Conservation (phyloP, 805 yeast genomes). For the Metschnikowia lochheadii region DNA sequence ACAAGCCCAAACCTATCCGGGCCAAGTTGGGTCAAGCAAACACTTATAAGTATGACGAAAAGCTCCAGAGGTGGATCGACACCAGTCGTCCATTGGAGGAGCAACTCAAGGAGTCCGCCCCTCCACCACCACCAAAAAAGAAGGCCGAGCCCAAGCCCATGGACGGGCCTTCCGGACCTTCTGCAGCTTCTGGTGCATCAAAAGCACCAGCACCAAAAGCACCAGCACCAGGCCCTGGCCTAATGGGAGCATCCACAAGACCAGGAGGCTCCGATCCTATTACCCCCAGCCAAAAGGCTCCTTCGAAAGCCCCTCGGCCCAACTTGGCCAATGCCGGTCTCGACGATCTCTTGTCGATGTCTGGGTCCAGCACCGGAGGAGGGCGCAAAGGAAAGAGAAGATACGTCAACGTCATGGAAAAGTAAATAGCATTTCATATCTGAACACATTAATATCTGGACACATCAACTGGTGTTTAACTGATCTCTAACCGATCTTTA, state of each 20-base stretch:
- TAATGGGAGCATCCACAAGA: background rate
- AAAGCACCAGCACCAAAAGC: slow-evolving; percentile 5
- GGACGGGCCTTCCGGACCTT: background rate
- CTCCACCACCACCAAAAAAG: slow-evolving; percentile 63
- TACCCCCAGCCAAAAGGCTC: slow-evolving; percentile 48
- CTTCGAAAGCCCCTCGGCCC: slow-evolving; percentile 13
- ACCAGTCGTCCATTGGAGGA: slow-evolving; percentile 64
- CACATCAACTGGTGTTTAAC: background rate
- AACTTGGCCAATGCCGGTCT: slow-evolving; percentile 38
- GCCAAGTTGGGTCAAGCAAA: slow-evolving; percentile 81
- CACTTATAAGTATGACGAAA: slow-evolving; percentile 75
- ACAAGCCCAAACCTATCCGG: slow-evolving; percentile 61
- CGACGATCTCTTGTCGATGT: slow-evolving; percentile 35
- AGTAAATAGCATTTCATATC: background rate
- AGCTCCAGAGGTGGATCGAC: slow-evolving; percentile 83
- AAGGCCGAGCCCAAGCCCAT: slow-evolving; percentile 19
- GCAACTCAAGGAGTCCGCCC: slow-evolving; percentile 48
- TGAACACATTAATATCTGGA: background rate
- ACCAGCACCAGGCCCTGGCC: slow-evolving; percentile 4
- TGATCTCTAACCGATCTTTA: too few relatives aligned
- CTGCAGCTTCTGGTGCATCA: slow-evolving; percentile 11
- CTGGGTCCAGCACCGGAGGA: slow-evolving; percentile 8
- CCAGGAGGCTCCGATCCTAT: slow-evolving; percentile 51
- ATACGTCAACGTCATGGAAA: slow-evolving; percentile 18
- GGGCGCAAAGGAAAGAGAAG: slow-evolving; percentile 17